Evolutionary conservation across 2,329 filamentous ascomycete species (phyloP), one percentile per base, ranked within the genome.

Genomic region (Aspergillus sp.): DNA sequence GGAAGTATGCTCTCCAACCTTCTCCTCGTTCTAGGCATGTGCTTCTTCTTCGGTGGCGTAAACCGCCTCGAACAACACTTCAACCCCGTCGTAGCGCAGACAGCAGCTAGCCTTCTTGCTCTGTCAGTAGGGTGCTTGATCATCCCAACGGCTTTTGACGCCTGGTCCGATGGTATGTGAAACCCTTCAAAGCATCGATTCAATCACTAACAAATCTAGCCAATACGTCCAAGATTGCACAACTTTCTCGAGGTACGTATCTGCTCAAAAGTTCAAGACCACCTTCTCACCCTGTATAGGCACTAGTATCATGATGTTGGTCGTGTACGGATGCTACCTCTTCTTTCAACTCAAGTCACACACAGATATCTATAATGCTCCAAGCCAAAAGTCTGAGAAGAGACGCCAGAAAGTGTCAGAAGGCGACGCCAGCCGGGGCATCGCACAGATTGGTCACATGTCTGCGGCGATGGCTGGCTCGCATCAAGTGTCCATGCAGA

Each of bases 261-360:
- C 31, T 19, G 13, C 19, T 8, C 30, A 23, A 4, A 41, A 19
- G 17, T 3, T n/a, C 7, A 11, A 41, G 8, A 41, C 23, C 47
- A 41, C 13, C 38, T 22, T 43, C 53, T 30, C 31, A 54, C 23
- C 56, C 59, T 11, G 15, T 34, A 25, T 31, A 71, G 76, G 77
- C 47, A 84, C 86, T 3, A 87, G 91, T 13, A 85, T 97, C 63
- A 93, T 97, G 64, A 84, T 97, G 4, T 84, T 98, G 1, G 74
- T 96, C 51, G 90, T 96, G 9, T 98, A 97, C 75, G 87, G 78
- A 54, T 90, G 86, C 60, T 97, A 96, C 72, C 87, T 98, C 2
- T 84, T 91, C 77, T 97, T 97, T 82, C 94, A 97, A 77, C 87
- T 98, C 62, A 91, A 92, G 75, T 93, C 93, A 0, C 93, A 97